A percentile compares a stretch with the other conserved stretches of the same genome.
phyloP scores from a whole-genome alignment of 2,329 filamentous ascomycete species.

The Trichoderma harzianum region DNA sequence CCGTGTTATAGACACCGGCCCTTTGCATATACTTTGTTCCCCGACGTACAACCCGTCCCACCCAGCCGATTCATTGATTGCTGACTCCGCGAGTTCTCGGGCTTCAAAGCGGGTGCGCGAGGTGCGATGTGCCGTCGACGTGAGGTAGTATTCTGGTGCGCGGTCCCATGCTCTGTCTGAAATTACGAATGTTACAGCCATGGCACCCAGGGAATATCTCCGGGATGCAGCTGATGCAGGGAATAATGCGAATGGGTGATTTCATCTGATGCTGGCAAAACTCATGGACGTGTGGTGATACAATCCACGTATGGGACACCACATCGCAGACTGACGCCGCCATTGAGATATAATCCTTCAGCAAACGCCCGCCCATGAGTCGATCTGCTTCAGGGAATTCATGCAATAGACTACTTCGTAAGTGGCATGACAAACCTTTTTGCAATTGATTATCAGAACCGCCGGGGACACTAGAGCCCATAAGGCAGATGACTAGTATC shows the following conservation, averaged over 20 bases:
- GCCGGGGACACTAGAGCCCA: neutral
- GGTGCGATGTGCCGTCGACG: neutral
- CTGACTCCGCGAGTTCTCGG: neutral
- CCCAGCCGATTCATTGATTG: neutral
- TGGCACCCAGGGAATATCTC: neutral
- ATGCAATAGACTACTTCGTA: neutral
- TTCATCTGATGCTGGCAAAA: neutral
- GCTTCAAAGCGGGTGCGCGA: neutral
- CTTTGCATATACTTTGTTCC: neutral
- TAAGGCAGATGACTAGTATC: constrained; percentile 2
- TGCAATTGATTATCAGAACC: neutral
- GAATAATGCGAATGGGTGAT: neutral
- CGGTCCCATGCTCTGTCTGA: neutral
- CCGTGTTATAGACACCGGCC: neutral
- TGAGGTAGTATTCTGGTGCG: neutral
- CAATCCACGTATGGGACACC: neutral
- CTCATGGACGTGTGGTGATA: neutral
- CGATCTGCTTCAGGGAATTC: neutral
- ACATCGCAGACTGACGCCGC: neutral
- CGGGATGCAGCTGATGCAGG: neutral
- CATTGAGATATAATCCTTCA: neutral
- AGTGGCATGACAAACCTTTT: neutral
- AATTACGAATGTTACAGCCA: neutral
- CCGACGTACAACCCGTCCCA: neutral
- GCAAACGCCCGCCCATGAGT: neutral